phyloP scores from a whole-genome alignment of 495 filamentous ascomycete species.

The Podospora comata region DNA sequence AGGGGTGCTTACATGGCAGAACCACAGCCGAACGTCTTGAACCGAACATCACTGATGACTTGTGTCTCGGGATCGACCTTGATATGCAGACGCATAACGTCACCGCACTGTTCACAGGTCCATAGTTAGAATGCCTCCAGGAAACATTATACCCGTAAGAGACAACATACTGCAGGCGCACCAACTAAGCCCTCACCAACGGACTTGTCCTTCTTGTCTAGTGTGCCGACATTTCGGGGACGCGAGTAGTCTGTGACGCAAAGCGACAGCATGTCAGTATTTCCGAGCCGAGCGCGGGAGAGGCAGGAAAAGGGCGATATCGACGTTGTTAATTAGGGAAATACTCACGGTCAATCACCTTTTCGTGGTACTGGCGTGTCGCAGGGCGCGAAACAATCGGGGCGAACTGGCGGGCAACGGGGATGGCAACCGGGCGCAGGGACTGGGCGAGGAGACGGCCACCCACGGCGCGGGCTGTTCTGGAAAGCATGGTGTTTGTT shows the following conservation, averaged over 20 bases:
- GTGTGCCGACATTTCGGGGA: constrained; percentile 90
- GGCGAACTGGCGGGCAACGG: constrained; percentile 39
- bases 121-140: background rate
- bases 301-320: background rate
- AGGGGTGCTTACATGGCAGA: constrained; percentile 63
- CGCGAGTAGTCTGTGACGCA: constrained; percentile 68
- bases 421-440: constrained; percentile 24
- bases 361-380: constrained; percentile 53
- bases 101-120: constrained; percentile 56
- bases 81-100: constrained; percentile 99
- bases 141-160: background rate
- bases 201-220: constrained; percentile 78
- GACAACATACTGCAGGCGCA: constrained; percentile 62
- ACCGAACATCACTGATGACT: constrained; percentile 86
- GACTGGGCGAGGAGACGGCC: constrained; percentile 27
- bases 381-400: constrained; percentile 39
- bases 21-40: constrained; percentile 94
- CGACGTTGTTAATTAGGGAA: background rate
- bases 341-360: constrained; percentile 64
- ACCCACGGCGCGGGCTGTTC: constrained; percentile 34
- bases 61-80: constrained; percentile 86
- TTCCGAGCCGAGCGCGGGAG: background rate
- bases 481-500: constrained; percentile 32
- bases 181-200: constrained; percentile 98
- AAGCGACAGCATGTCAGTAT: constrained; percentile 6